phyloP scores from a whole-genome alignment of 1,284 basidiomycete genomes.

The Boletus smithii region DNA sequence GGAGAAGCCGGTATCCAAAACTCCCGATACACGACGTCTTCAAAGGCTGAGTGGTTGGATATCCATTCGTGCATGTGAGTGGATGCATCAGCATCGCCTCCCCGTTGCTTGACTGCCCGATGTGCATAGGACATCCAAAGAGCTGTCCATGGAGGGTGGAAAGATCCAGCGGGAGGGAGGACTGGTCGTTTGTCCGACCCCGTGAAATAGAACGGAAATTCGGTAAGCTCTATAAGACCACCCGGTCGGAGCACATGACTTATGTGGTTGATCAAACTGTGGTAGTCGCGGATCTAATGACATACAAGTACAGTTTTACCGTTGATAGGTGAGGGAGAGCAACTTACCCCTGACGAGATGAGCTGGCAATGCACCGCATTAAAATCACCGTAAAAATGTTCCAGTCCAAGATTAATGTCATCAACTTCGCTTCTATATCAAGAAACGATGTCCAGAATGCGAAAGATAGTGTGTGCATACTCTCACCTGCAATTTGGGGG shows the following conservation, averaged over 20 bases:
- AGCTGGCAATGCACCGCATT: conserved; percentile 70
- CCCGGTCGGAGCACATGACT: conserved; percentile 62
- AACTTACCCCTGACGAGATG: conserved; percentile 64
- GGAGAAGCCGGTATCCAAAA: conserved; percentile 59
- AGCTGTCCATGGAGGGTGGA: conserved; percentile 53
- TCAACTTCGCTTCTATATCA: conserved; percentile 68
- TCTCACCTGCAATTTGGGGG: conserved; percentile 66
- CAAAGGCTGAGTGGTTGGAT: conserved; percentile 47
- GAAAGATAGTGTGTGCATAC: not conserved
- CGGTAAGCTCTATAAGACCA: conserved; percentile 61
- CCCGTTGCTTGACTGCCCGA: conserved; percentile 49
- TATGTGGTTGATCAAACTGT: conserved; percentile 62
- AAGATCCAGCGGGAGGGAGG: conserved; percentile 38
- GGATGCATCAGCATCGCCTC: conserved; percentile 62
- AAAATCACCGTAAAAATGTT: conserved; percentile 75
- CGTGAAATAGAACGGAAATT: conserved; percentile 66
- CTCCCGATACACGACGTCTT: conserved; percentile 52
- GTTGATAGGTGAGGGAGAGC: conserved; percentile 9
- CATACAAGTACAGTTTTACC: conserved; percentile 12
- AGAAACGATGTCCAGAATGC: conserved; percentile 8
- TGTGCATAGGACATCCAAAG: conserved; percentile 56
- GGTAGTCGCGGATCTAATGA: conserved; percentile 64
- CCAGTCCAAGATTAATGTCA: conserved; percentile 76
- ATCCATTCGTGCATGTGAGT: conserved; percentile 54
- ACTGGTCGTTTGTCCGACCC: conserved; percentile 47